phyloP scores from a whole-genome alignment of 495 filamentous ascomycete genomes.

The Terfezia claveryi region DNA sequence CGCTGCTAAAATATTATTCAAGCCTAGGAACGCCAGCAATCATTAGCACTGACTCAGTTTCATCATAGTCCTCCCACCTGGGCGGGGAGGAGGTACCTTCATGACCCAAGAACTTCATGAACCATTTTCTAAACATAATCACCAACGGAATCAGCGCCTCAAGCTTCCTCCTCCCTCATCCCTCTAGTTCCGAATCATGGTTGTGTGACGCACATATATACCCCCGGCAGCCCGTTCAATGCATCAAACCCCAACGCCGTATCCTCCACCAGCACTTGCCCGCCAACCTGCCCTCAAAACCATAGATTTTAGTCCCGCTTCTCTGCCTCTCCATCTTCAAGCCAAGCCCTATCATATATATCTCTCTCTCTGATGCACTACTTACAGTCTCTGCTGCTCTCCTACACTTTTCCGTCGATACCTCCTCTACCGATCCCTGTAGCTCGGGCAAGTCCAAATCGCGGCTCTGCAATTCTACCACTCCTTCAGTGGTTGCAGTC shows the following conservation, averaged over 20 bases:
- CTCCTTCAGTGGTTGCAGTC: slow-evolving; percentile 23
- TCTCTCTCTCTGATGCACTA: background rate
- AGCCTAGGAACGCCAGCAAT: slow-evolving; percentile 17
- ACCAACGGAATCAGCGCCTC: background rate
- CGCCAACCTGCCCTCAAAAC: slow-evolving; percentile 35
- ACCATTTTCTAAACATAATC: slow-evolving; percentile 51
- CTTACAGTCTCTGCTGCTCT: slow-evolving; percentile 47
- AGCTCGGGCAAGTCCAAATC: slow-evolving; percentile 65
- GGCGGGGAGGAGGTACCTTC: slow-evolving; percentile 20
- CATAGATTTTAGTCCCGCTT: background rate
- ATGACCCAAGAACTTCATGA: slow-evolving; percentile 61
- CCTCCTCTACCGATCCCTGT: slow-evolving; percentile 80
- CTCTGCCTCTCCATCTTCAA: background rate
- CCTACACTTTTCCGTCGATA: slow-evolving; percentile 67
- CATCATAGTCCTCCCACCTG: no score
- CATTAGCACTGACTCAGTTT: no score
- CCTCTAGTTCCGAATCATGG: background rate
- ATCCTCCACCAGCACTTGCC: slow-evolving; percentile 87
- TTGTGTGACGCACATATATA: slow-evolving; percentile 56
- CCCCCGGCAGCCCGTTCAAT: slow-evolving; percentile 72
- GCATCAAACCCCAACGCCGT: slow-evolving; percentile 86
- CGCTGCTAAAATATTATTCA: slow-evolving; percentile 77
- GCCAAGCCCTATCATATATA: background rate
- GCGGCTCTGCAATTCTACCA: slow-evolving; percentile 45
- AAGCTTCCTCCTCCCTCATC: background rate